phyloP scores from a whole-genome alignment of 2,329 filamentous ascomycete species.

The Pseudogymnoascus verrucosus region DNA sequence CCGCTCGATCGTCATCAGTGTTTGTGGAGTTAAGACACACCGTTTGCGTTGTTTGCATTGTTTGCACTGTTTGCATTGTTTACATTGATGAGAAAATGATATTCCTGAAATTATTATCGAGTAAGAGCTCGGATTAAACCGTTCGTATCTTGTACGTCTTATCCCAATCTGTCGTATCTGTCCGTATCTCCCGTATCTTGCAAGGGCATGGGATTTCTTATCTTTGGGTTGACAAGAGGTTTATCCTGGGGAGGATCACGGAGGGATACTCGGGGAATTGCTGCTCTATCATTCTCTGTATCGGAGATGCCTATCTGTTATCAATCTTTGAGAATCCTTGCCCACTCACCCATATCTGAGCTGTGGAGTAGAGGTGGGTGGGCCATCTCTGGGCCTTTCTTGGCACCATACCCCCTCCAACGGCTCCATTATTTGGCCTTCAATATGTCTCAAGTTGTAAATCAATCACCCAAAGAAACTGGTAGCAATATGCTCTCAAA shows the following conservation, averaged over 20 bases:
- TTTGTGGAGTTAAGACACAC: background rate
- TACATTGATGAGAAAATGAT: background rate
- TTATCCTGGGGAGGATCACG: background rate
- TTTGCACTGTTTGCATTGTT: background rate
- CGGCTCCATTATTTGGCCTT: background rate
- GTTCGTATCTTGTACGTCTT: background rate
- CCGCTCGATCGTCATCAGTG: background rate
- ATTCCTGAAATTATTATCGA: background rate
- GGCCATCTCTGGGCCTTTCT: background rate
- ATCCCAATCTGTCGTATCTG: background rate
- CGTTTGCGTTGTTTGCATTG: background rate
- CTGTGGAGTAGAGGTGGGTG: background rate
- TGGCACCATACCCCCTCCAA: background rate
- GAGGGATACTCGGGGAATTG: background rate
- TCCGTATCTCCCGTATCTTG: slow-evolving; percentile 4
- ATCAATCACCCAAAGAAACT: background rate
- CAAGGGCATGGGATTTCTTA: background rate
- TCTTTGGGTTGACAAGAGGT: background rate
- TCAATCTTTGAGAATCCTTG: background rate
- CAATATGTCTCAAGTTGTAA: background rate
- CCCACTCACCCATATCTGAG: background rate
- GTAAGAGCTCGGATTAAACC: background rate
- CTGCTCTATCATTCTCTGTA: background rate
- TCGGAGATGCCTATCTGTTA: background rate
- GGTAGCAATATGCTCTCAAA: background rate